These are phyloP conservation scores for Arthrobotrys pseudoclavata DNA, from an alignment of 2,329 filamentous ascomycete genomes.

Conservation along the genomic window DNA sequence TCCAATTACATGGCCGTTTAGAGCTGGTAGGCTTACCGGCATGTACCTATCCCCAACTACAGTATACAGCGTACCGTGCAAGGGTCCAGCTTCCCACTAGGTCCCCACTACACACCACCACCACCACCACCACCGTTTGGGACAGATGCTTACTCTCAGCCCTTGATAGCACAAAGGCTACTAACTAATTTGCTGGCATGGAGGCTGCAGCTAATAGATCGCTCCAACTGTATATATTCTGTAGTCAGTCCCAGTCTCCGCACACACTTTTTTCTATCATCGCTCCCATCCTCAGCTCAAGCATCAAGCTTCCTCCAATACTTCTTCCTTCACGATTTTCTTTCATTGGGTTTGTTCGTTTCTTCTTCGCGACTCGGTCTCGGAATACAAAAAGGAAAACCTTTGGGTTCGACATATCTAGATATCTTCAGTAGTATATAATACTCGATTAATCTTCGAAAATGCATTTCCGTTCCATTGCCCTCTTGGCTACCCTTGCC, in stretches of 20 bases:
- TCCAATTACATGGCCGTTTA: constrained; percentile 28
- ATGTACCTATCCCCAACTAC: constrained; percentile 7
- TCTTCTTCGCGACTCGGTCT: constrained; percentile 35
- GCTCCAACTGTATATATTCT: constrained; percentile 58
- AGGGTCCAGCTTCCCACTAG: constrained; percentile 51
- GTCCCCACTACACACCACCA: constrained; percentile 39
- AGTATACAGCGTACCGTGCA: neutral
- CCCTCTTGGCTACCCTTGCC: constrained; percentile 49
- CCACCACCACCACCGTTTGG: constrained; percentile 36
- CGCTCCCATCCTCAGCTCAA: constrained; percentile 51
- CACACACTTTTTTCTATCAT: constrained; percentile 38
- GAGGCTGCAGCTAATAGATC: constrained; percentile 48
- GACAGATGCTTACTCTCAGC: constrained; percentile 58
- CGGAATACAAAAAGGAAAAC: constrained; percentile 38
- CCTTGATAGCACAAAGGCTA: constrained; percentile 48
- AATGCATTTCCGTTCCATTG: constrained; percentile 51
- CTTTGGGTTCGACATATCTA: constrained; percentile 30
- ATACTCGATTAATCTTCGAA: constrained; percentile 33
- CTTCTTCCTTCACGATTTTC: constrained; percentile 59
- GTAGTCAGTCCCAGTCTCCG: constrained; percentile 43
- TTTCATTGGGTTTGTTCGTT: constrained; percentile 55
- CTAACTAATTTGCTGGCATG: constrained; percentile 15
- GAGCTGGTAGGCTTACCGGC: constrained; percentile 35
- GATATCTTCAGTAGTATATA: constrained; percentile 26
- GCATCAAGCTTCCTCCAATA: constrained; percentile 43